phyloP scores from a whole-genome alignment of 148 eudicot species.

The Linanthus parryae region DNA sequence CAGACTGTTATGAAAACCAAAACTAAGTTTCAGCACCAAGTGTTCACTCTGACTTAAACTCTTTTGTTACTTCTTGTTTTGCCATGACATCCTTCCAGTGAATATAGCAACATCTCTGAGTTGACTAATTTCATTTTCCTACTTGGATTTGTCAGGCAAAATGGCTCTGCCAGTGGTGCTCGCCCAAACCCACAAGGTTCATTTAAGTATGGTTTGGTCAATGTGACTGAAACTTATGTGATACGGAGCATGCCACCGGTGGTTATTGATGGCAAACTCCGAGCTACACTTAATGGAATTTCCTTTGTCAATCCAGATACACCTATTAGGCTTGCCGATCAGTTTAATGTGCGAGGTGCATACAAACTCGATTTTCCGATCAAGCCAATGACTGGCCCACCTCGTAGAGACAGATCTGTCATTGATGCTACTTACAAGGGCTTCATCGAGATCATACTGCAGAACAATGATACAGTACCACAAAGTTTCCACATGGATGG shows the following conservation, averaged over 20 bases:
- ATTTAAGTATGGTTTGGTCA: constrained; percentile 74
- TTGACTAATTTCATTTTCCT: too few relatives aligned
- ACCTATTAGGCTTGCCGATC: constrained; percentile 83
- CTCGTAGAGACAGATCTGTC: constrained; percentile 50
- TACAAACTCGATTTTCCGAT: constrained; percentile 80
- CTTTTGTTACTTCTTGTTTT: too few relatives aligned
- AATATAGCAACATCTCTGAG: not conserved
- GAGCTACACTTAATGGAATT: constrained; percentile 79
- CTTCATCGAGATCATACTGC: constrained; percentile 71
- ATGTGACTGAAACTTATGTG: constrained; percentile 56
- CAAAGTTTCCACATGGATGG: constrained; percentile 94
- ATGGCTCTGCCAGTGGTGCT: constrained; percentile 87
- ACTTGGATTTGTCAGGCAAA: constrained; percentile 81
- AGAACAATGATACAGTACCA: constrained; percentile 82
- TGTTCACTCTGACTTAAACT: too few relatives aligned
- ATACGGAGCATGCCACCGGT: constrained; percentile 64
- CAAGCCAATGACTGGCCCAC: constrained; percentile 44
- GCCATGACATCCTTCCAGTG: not conserved
- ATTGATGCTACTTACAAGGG: constrained; percentile 79
- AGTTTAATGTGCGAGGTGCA: constrained; percentile 49
- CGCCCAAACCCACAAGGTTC: constrained; percentile 99
- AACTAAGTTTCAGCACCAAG: too few relatives aligned
- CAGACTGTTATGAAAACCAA: too few relatives aligned
- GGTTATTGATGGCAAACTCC: constrained; percentile 50
- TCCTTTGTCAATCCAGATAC: constrained; percentile 78